Evolutionary conservation across 768 basidiomycete species (phyloP), one percentile per base, ranked within the genome.

Genomic region (Cystobasidium onofrii): DNA sequence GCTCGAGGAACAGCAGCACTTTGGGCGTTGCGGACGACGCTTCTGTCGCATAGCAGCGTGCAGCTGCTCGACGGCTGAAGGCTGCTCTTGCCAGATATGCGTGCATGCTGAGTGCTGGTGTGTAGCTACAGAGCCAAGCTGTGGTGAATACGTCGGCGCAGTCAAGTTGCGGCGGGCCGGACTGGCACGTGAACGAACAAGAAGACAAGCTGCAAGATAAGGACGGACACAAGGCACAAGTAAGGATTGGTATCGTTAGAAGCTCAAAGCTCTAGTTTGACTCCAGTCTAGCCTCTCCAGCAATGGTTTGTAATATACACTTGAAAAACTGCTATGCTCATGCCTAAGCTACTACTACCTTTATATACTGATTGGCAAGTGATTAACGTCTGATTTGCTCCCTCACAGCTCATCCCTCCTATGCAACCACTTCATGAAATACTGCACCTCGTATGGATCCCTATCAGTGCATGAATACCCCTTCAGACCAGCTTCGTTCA

Each of bases 1-100:
- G 92, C 81, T 97, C 95, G 60, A 97, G 84, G 76, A 91, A 88
- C n/a, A 96, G 88, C 2, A 96, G 86, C 0, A 89, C 87, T 81
- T 90, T 61, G 36, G 61, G 57, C 1, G 73, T 29, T 17, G 41
- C 41, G 15, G 67, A 43, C n/a, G n/a, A n/a, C 1, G 74, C 46
- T 31, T 44, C 33, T 34, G 63, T 64, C 1, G 25, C 65, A 36
- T 52, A 73, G 46, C 46, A n/a, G 12, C 46, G 46, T 4, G 46
- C 46, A 17, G 46, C 46, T 17, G 46, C 46, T 50, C 46, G 46
- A 4, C 46, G 46, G 46, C 46, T 50, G 46, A 7, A 50, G 46
- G 20, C 46, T 50, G 46, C 46, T 50, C 46, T 50, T 50, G 46
- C 46, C n/a, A 50, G 46, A 20, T 50, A 50, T 50, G 46, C 46